Evolutionary conservation across 2,329 filamentous ascomycete genomes (phyloP).

Genomic region (Paracoccidioides brasiliensis): DNA sequence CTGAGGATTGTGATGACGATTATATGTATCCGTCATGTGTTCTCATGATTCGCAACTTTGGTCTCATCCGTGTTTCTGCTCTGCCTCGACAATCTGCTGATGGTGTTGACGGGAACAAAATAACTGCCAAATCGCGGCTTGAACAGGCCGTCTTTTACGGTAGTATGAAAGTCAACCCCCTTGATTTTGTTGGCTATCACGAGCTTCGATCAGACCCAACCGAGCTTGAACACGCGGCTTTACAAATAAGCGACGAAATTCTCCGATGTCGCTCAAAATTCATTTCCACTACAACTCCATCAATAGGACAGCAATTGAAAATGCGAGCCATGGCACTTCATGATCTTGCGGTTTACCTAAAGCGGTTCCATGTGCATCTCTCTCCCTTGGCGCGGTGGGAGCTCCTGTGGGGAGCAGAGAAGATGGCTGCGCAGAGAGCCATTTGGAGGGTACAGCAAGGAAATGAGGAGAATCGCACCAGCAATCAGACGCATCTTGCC

Average conservation of each 20-base stretch:
- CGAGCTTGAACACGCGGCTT: constrained; percentile 63
- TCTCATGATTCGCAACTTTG: constrained; percentile 45
- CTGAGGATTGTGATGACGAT: constrained; percentile 33
- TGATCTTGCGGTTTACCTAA: constrained; percentile 60
- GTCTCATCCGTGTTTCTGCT: constrained; percentile 42
- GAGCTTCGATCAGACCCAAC: constrained; percentile 53
- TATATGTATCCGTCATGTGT: constrained; percentile 32
- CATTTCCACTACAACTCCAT: constrained; percentile 58
- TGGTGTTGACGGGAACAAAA: constrained; percentile 33
- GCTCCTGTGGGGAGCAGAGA: constrained; percentile 81
- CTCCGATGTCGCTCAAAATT: constrained; percentile 63
- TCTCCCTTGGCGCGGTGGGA: constrained; percentile 60
- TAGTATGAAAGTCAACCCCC: constrained; percentile 64
- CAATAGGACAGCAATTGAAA: constrained; percentile 68
- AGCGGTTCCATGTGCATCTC: constrained; percentile 48
- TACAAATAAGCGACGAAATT: constrained; percentile 69
- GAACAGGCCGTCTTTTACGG: constrained; percentile 94
- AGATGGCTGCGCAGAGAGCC: constrained; percentile 63
- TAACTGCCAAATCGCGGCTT: constrained; percentile 77
- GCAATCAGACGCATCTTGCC: constrained; percentile 57
- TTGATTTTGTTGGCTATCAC: constrained; percentile 63
- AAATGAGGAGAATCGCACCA: constrained; percentile 43
- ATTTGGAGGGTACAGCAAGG: constrained; percentile 73
- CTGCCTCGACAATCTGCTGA: constrained; percentile 33
- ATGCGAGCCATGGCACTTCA: constrained; percentile 60